phyloP scores from a whole-genome alignment of 306 rosid genomes.

The Glycine latifolia region DNA sequence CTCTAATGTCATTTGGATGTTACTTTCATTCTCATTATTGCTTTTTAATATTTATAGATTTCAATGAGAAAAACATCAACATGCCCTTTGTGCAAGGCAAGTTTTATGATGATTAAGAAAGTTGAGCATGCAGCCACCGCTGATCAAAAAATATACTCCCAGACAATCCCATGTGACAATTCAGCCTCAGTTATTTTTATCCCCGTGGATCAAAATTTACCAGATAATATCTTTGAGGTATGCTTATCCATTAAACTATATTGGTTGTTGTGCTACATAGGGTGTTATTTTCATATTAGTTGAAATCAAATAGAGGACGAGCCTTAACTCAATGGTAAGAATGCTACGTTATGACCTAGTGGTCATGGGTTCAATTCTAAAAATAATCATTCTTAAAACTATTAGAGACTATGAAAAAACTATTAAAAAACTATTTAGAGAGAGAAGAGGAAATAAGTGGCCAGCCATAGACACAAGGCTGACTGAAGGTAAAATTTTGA shows the following conservation, averaged over 20 bases:
- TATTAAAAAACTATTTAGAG: background rate
- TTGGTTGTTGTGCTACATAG: background rate
- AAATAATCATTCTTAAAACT: background rate
- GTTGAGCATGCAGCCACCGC: conserved; percentile 68
- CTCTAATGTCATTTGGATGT: conserved; percentile 39
- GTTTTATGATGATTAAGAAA: conserved; percentile 67
- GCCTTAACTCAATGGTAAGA: background rate
- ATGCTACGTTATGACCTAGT: background rate
- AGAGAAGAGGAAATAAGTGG: background rate
- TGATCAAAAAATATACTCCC: conserved; percentile 87
- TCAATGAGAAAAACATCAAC: conserved; percentile 63
- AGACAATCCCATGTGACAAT: conserved; percentile 77
- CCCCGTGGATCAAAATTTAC: conserved; percentile 49
- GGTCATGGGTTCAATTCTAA: background rate
- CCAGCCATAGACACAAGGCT: background rate
- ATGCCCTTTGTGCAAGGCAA: conserved; percentile 91
- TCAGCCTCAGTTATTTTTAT: conserved; percentile 56
- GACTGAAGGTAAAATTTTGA: background rate
- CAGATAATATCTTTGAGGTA: conserved; percentile 66
- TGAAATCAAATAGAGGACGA: background rate
- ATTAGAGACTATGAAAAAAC: background rate
- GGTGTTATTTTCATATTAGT: background rate
- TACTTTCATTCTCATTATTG: conserved; percentile 46
- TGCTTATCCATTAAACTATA: conserved; percentile 40
- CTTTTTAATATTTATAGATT: conserved; percentile 57